A percentile compares a stretch with the other conserved stretches of the same genome.
These are phyloP conservation scores for Aspergillus candidus DNA, from an alignment of 2,329 filamentous ascomycete species.

Conservation along the genomic window DNA sequence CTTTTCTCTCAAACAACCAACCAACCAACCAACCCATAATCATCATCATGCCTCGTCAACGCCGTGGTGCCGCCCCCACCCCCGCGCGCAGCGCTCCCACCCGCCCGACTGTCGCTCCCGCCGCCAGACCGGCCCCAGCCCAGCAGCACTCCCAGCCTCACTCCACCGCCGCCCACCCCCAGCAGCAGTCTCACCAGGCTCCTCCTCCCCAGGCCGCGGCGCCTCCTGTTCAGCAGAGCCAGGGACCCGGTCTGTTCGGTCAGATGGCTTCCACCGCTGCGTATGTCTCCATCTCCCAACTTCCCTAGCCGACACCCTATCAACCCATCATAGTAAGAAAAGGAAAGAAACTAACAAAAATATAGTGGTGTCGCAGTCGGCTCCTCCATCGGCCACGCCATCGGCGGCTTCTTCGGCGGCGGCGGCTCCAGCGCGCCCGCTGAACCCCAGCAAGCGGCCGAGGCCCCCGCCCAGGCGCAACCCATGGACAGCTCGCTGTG, in stretches of 20 bases:
- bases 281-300: conserved; percentile 48
- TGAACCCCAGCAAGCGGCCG: conserved; percentile 43
- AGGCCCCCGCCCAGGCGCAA: conserved; percentile 49
- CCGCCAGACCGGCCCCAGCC: conserved; percentile 48
- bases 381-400: conserved; percentile 89
- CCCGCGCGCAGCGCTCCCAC: conserved; percentile 53
- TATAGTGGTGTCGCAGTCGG: conserved; percentile 90
- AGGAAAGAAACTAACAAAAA: conserved; percentile 14
- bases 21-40: conserved; percentile 10
- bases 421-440: conserved; percentile 55
- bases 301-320: too few species aligned
- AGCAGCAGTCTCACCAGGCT: conserved; percentile 44
- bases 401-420: conserved; percentile 81
- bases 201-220: conserved; percentile 40
- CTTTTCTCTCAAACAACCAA: conserved; percentile 16
- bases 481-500: conserved; percentile 45
- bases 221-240: conserved; percentile 43
- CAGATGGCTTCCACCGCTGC: conserved; percentile 98
- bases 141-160: conserved; percentile 64
- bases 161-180: conserved; percentile 55
- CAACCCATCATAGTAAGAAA: not conserved
- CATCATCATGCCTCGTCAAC: conserved; percentile 68
- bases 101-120: conserved; percentile 59
- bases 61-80: conserved; percentile 55
- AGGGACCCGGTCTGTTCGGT: conserved; percentile 80